These are phyloP conservation scores for Neurospora hispaniola DNA, from an alignment of 495 filamentous ascomycete genomes.

Conservation along the genomic window DNA sequence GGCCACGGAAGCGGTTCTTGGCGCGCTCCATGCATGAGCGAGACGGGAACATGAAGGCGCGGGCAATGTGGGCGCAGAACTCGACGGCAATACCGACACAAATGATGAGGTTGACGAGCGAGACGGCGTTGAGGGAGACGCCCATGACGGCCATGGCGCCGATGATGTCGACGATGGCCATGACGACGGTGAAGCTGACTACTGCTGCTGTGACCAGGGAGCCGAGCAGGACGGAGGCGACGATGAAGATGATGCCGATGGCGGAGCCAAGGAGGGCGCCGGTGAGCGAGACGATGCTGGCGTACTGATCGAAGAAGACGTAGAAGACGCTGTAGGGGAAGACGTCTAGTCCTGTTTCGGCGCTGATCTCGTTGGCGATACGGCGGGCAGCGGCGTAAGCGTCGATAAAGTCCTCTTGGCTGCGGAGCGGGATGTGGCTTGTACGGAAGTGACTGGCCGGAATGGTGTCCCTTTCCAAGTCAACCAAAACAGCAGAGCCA, in stretches of 20 bases:
- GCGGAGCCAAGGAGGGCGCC: conserved; percentile 71
- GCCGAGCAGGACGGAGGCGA: conserved; percentile 71
- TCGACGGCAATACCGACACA: conserved; percentile 93
- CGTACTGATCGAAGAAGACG: conserved; percentile 98
- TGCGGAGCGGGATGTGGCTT: conserved; percentile 71
- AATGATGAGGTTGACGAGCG: conserved; percentile 93
- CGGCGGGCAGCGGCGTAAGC: conserved; percentile 84
- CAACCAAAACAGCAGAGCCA: conserved; percentile 72
- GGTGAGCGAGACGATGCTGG: conserved; percentile 69
- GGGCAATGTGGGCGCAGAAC: conserved; percentile 93
- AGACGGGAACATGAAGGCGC: conserved; percentile 90
- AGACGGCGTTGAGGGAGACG: conserved; percentile 92
- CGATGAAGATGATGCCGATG: conserved; percentile 67
- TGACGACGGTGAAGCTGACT: conserved; percentile 73
- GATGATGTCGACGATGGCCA: conserved; percentile 91
- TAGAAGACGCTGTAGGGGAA: conserved; percentile 97
- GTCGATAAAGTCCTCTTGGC: conserved; percentile 86
- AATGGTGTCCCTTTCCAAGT: conserved; percentile 51
- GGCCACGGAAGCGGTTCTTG: conserved; percentile 54
- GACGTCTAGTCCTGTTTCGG: conserved; percentile 58
- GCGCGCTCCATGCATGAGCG: conserved; percentile 65
- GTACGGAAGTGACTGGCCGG: conserved; percentile 85
- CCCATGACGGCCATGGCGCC: conserved; percentile 82
- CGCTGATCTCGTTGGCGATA: conserved; percentile 64
- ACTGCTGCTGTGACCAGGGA: conserved; percentile 73